Conservation (phyloP, 257 asterid genomes). For the Scutellaria minor region DNA sequence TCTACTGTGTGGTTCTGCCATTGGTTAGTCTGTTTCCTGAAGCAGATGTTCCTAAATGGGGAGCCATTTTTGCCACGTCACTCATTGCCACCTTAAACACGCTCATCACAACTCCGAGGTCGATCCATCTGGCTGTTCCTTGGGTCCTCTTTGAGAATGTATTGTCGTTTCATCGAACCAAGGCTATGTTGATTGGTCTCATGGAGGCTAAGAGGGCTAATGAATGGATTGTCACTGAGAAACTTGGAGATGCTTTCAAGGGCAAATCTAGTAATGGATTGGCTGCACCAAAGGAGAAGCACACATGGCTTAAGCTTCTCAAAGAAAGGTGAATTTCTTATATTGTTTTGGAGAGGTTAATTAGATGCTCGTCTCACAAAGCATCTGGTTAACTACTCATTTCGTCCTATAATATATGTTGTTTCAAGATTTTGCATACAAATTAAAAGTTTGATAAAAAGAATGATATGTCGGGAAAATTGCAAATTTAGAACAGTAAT, state of each 20-base stretch:
- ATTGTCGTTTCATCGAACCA: constrained; percentile 75
- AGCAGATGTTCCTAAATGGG: constrained; percentile 76
- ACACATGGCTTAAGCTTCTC: constrained; percentile 39
- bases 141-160: constrained; percentile 87
- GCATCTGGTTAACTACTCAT: not conserved
- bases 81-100: constrained; percentile 62
- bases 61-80: constrained; percentile 57
- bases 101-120: constrained; percentile 72
- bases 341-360: not conserved
- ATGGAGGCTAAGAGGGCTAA: constrained; percentile 60
- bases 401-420: too few relatives aligned
- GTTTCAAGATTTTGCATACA: not conserved
- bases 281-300: constrained; percentile 28
- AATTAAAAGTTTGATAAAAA: too few relatives aligned
- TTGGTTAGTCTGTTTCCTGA: constrained; percentile 66
- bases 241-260: constrained; percentile 64
- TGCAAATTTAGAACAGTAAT: too few relatives aligned
- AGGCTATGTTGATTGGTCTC: constrained; percentile 66
- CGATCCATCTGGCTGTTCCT: constrained; percentile 62
- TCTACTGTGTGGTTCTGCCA: constrained; percentile 75
- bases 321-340: constrained; percentile 47
- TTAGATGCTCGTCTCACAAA: too few relatives aligned
- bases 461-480: too few relatives aligned
- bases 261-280: constrained; percentile 43
- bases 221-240: constrained; percentile 89